These are phyloP conservation scores for Globisporangium splendens DNA, from an alignment of 352 stramenopile genomes.

Conservation along the genomic window DNA sequence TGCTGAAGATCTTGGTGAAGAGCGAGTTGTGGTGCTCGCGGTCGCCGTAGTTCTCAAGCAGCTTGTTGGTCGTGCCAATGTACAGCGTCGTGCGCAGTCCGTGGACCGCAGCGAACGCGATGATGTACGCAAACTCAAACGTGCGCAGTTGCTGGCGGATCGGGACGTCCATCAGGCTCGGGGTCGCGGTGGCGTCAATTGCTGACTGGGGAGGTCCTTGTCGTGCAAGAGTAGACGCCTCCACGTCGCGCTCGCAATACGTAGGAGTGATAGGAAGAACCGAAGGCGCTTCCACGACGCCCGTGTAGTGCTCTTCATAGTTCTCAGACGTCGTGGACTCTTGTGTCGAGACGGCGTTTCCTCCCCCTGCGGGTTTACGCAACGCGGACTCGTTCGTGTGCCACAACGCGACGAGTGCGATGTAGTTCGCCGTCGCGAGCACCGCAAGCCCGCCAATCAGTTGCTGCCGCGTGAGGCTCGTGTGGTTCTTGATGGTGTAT, in stretches of 20 bases:
- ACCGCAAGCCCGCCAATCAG: slow-evolving; percentile 52
- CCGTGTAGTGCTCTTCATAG: neutral
- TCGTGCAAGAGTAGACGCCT: neutral
- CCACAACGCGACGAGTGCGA: slow-evolving; percentile 67
- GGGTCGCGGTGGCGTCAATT: too few relatives aligned
- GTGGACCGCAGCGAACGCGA: slow-evolving; percentile 66
- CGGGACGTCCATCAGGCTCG: slow-evolving; percentile 47
- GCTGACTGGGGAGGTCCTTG: neutral
- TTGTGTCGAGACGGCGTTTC: slow-evolving; percentile 10
- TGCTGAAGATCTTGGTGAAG: slow-evolving; percentile 86
- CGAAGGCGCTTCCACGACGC: too few relatives aligned
- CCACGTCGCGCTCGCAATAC: neutral
- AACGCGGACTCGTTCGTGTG: slow-evolving; percentile 65
- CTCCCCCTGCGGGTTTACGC: neutral
- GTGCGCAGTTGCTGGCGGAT: slow-evolving; percentile 64
- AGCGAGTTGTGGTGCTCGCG: slow-evolving; percentile 38
- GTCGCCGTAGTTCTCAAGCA: slow-evolving; percentile 82
- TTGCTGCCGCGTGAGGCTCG: slow-evolving; percentile 34
- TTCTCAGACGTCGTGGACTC: neutral
- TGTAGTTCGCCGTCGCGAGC: slow-evolving; percentile 45
- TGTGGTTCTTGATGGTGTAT: slow-evolving; percentile 46
- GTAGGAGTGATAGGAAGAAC: neutral
- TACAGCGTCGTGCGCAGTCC: slow-evolving; percentile 78
- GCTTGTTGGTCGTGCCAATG: slow-evolving; percentile 84
- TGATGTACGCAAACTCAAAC: slow-evolving; percentile 80